Base-by-base conservation (phyloP, 169 alveolate genomes). In the Plasmodium ovale region DNA sequence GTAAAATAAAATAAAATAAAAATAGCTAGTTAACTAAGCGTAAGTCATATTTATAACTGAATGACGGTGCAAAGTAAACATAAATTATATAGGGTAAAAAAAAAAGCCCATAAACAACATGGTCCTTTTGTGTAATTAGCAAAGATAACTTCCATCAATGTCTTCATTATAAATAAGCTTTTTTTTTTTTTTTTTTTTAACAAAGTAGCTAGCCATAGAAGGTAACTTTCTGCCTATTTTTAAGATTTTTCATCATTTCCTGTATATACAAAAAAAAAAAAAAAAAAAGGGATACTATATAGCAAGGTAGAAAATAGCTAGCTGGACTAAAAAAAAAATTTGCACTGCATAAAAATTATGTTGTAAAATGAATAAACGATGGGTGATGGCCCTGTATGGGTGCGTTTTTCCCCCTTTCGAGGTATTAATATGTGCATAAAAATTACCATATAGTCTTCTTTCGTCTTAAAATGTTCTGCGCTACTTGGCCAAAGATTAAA, bases 211-310 rank as follows among this genome's bases (percentile, higher is more conserved):
- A 79, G 27, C 29, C 33, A 42, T 79, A 29, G 31, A 79, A 79
- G 56, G 51, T 47, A 33, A 54, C 70, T 58, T 79, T 79, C 49
- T 79, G 67, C 54, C 79, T 60, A 23, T 79, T 79, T 65, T 79
- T 67, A 3, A 79, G 69, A 35, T 67, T 79, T 54, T 79, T 64
- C 69, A 79, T 64, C 44, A 79, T 44, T 79, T 79, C 89, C 89
- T 79, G 79, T 44, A 65, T 51, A 42, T 16, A 39, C 16, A 47
- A 62, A 60, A 71, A 71, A 51, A 71, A 33, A 54, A n/a, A 71
- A 62, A 77, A 77, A 59, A 73, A 23, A 31, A 65, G 19, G 25
- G 37, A 65, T 23, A 39, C n/a, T 23, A 35, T 16, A 27, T 39
- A 58, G 6, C 16, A 42, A 67, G 3, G n/a, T 67, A 49, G 31